phyloP scores from a whole-genome alignment of 2,329 filamentous ascomycete species.

The Fusarium sp. region DNA sequence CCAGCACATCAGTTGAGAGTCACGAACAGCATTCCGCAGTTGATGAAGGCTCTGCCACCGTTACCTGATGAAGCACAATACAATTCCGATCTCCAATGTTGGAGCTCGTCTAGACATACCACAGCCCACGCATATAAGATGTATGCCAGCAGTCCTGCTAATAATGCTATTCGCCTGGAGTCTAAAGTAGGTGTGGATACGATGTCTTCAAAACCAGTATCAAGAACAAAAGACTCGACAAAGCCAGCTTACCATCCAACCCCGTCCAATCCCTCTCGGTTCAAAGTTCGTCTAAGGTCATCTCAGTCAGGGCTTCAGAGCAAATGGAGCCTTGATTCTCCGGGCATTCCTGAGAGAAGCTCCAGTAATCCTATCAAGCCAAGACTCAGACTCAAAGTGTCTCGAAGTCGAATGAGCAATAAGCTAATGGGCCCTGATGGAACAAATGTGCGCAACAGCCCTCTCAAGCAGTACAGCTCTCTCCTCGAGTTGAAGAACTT shows the following conservation, averaged over 20 bases:
- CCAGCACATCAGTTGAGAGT: constrained; percentile 55
- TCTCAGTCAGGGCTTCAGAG: constrained; percentile 23
- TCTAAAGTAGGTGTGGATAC: background rate
- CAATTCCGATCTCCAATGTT: background rate
- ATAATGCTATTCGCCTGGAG: background rate
- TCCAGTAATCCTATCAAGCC: constrained; percentile 20
- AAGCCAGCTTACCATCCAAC: background rate
- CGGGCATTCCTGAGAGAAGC: background rate
- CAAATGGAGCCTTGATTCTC: background rate
- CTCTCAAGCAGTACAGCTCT: constrained; percentile 47
- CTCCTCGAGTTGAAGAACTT: constrained; percentile 43
- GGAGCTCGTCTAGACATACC: background rate
- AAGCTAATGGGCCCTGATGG: constrained; percentile 16
- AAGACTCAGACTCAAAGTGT: constrained; percentile 47
- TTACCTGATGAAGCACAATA: constrained; percentile 48
- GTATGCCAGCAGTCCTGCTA: constrained; percentile 16
- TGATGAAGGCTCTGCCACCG: constrained; percentile 63
- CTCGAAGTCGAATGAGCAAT: constrained; percentile 43
- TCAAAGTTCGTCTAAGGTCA: constrained; percentile 44
- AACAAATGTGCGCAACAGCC: constrained; percentile 31
- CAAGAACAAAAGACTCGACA: background rate
- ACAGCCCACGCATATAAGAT: constrained; percentile 16
- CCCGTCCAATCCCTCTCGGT: constrained; percentile 31
- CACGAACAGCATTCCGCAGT: constrained; percentile 59
- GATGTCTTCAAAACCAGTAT: background rate